These are phyloP conservation scores for Auricularia sp. DNA, from an alignment of 768 basidiomycete species.

Conservation along the genomic window DNA sequence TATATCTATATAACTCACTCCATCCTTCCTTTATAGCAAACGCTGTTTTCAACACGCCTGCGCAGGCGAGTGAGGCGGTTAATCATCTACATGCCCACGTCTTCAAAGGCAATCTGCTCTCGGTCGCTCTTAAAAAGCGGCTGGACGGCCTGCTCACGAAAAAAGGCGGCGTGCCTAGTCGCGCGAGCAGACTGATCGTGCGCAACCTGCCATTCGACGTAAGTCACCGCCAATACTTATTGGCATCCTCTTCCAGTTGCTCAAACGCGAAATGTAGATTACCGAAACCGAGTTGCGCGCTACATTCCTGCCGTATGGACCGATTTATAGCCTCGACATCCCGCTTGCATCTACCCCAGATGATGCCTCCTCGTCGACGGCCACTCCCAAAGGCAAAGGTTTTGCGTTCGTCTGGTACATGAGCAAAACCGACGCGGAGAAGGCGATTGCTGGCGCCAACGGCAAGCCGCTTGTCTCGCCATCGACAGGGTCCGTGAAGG, in stretches of 20 bases:
- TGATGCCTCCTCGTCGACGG: no score
- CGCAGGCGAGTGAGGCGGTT: conserved; percentile 59
- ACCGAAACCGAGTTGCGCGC: conserved; percentile 79
- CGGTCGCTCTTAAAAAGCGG: conserved; percentile 79
- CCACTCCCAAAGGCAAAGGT: conserved; percentile 45
- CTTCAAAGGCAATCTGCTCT: conserved; percentile 82
- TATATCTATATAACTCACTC: neutral
- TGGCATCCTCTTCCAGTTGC: neutral
- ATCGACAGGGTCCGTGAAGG: conserved; percentile 43
- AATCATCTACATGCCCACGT: conserved; percentile 84
- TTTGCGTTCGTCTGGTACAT: conserved; percentile 97
- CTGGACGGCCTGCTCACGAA: conserved; percentile 52
- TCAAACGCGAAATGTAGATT: conserved; percentile 35
- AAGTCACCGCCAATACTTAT: conserved; percentile 9
- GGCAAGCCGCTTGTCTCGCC: conserved; percentile 44
- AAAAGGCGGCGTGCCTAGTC: conserved; percentile 43
- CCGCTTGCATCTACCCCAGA: conserved; percentile 27
- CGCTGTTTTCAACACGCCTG: conserved; percentile 60
- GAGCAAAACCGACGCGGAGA: conserved; percentile 73
- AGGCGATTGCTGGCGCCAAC: conserved; percentile 71
- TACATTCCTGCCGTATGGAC: conserved; percentile 78
- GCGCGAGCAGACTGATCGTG: conserved; percentile 76
- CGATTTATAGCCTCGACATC: conserved; percentile 77
- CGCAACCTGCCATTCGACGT: conserved; percentile 74
- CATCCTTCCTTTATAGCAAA: conserved; percentile 37